Evolutionary conservation across 768 basidiomycete genomes (phyloP).

Genomic region (Daedaleopsis sinensis): DNA sequence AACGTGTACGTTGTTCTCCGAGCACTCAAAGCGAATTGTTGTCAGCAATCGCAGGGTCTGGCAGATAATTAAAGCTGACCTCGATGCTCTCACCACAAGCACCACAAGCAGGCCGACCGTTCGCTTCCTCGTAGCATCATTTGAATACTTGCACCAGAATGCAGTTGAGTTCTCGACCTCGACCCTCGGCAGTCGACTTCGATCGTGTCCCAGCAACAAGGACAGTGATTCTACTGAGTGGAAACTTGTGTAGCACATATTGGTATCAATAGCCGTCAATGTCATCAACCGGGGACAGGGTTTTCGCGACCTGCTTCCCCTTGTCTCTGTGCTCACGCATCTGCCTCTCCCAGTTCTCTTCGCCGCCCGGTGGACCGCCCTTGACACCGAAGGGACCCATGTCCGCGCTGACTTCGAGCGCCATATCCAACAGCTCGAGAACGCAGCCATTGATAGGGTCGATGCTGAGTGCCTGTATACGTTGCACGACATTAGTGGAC

Average conservation of each 20-base stretch:
- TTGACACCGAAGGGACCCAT: conserved; percentile 24
- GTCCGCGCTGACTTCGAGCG: conserved; percentile 53
- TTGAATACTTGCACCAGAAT: too few relatives aligned
- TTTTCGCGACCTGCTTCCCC: conserved; percentile 22
- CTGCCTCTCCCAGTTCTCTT: conserved; percentile 30
- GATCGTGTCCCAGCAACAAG: too few relatives aligned
- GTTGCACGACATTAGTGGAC: not conserved
- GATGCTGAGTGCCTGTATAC: conserved; percentile 67
- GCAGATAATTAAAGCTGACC: too few relatives aligned
- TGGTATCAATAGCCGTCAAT: conserved; percentile 21
- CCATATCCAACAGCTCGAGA: conserved; percentile 79
- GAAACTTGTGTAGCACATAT: not conserved
- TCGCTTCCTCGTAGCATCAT: too few relatives aligned
- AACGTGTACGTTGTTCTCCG: too few relatives aligned
- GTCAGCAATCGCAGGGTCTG: too few relatives aligned
- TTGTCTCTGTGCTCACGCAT: conserved; percentile 34
- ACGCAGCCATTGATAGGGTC: conserved; percentile 84
- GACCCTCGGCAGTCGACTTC: too few relatives aligned
- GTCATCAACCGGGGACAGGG: conserved; percentile 8
- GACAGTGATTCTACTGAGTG: not conserved
- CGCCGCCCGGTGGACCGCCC: conserved; percentile 21
- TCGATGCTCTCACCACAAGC: too few relatives aligned
- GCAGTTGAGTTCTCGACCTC: too few relatives aligned
- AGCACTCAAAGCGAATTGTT: too few relatives aligned
- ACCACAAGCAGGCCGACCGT: too few relatives aligned